Conservation (phyloP, 2,329 filamentous ascomycete species). For the Fusarium sp. region DNA sequence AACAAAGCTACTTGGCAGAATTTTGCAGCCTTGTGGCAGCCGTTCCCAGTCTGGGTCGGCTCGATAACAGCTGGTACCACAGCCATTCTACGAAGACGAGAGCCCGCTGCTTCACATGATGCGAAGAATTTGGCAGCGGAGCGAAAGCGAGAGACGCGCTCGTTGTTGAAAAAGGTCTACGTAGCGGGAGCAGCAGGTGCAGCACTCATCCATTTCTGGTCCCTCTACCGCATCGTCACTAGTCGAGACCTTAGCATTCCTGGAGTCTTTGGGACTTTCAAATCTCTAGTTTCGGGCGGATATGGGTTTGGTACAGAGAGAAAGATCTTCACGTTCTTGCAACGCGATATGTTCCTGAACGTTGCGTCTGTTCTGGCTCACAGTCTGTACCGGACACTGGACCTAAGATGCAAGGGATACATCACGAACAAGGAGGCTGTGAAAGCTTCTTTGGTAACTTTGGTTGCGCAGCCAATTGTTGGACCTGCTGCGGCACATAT, state of each 20-base stretch:
- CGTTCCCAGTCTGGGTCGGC: background rate
- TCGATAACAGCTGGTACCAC: background rate
- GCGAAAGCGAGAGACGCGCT: accelerated
- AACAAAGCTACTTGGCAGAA: background rate
- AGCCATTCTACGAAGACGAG: accelerated
- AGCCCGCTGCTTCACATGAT: accelerated
- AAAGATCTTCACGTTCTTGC: background rate
- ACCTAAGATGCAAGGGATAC: background rate
- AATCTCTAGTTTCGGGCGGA: background rate
- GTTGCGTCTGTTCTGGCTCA: background rate
- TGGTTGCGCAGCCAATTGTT: slow-evolving; percentile 1
- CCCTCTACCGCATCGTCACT: background rate
- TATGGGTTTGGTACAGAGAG: accelerated
- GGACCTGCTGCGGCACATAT: slow-evolving; percentile 16
- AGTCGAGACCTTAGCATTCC: background rate
- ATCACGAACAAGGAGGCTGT: background rate
- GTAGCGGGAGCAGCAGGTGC: background rate
- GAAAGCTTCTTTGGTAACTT: background rate
- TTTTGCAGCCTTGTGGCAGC: background rate
- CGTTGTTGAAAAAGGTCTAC: background rate
- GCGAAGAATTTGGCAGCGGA: accelerated
- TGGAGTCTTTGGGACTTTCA: background rate
- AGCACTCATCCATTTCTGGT: background rate
- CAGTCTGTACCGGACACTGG: background rate
- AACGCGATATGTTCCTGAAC: slow-evolving; percentile 14